A percentile compares a stretch with the other conserved stretches of the same genome.
phyloP scores from a whole-genome alignment of 345 rosid species.

The Brassica nigra region DNA sequence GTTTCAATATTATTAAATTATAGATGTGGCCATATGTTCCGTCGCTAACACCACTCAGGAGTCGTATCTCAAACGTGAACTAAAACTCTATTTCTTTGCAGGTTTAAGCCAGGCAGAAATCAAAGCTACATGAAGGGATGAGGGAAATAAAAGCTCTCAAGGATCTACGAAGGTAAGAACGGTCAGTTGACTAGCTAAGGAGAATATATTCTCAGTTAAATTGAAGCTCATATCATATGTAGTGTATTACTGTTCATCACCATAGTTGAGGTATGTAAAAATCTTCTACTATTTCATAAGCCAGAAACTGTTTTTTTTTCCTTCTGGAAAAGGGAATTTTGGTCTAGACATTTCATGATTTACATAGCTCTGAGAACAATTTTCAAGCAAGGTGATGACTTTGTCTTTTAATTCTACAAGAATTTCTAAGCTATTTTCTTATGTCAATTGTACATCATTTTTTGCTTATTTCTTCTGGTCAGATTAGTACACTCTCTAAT shows the following conservation, averaged over 20 bases:
- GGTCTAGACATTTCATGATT: conserved; percentile 60
- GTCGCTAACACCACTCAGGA: background rate
- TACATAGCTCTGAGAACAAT: conserved; percentile 57
- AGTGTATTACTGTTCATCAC: too few species aligned
- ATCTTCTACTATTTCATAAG: too few species aligned
- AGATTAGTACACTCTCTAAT: conserved; percentile 65
- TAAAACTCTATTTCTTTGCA: background rate
- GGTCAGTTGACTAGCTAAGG: background rate
- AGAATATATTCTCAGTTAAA: background rate
- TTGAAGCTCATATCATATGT: background rate
- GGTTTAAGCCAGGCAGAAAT: background rate
- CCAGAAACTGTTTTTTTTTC: background rate
- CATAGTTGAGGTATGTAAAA: too few species aligned
- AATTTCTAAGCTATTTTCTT: background rate
- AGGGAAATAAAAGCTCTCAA: background rate
- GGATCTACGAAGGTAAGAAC: background rate
- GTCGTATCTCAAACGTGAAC: background rate
- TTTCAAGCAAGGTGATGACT: conserved; percentile 59
- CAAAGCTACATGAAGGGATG: background rate
- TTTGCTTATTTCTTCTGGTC: conserved; percentile 26
- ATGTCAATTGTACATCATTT: background rate
- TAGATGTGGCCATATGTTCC: background rate
- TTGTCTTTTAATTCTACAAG: background rate
- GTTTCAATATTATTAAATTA: too few species aligned
- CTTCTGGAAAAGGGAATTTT: conserved; percentile 42